phyloP scores from a whole-genome alignment of 2,329 filamentous ascomycete genomes.

The Aspergillaceae sp. region DNA sequence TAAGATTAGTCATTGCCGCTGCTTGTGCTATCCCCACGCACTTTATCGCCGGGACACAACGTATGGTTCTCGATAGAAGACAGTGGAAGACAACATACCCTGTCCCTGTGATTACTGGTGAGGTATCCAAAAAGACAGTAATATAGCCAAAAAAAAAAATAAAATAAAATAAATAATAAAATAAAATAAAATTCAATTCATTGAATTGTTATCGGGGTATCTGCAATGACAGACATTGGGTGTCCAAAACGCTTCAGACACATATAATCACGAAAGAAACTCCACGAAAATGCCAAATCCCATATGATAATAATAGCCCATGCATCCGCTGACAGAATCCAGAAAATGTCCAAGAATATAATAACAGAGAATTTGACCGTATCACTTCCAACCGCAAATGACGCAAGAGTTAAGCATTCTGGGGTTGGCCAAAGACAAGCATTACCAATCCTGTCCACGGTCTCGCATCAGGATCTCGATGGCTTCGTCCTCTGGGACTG shows the following conservation, averaged over 20 bases:
- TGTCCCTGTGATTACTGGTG: neutral
- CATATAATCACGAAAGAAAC: neutral
- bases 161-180: too few species aligned
- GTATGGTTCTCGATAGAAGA: neutral
- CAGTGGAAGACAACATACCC: neutral
- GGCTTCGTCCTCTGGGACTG: slow-evolving; percentile 36
- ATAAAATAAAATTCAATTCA: slow-evolving; percentile 2
- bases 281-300: slow-evolving; percentile 1
- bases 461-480: slow-evolving; percentile 39
- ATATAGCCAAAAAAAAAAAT: too few species aligned
- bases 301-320: slow-evolving; percentile 2
- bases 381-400: neutral
- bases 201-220: slow-evolving; percentile 16
- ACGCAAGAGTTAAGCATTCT: neutral
- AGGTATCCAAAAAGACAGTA: neutral
- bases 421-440: neutral
- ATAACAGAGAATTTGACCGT: neutral
- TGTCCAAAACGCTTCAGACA: slow-evolving; percentile 4
- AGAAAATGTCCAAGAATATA: neutral
- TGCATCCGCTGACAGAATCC: neutral
- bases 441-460: slow-evolving; percentile 37
- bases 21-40: neutral
- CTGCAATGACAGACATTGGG: slow-evolving; percentile 14
- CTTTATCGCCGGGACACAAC: neutral
- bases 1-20: neutral